Evolutionary conservation across 768 basidiomycete genomes (phyloP).

Genomic region (Tubosaeta brunneosetosa): DNA sequence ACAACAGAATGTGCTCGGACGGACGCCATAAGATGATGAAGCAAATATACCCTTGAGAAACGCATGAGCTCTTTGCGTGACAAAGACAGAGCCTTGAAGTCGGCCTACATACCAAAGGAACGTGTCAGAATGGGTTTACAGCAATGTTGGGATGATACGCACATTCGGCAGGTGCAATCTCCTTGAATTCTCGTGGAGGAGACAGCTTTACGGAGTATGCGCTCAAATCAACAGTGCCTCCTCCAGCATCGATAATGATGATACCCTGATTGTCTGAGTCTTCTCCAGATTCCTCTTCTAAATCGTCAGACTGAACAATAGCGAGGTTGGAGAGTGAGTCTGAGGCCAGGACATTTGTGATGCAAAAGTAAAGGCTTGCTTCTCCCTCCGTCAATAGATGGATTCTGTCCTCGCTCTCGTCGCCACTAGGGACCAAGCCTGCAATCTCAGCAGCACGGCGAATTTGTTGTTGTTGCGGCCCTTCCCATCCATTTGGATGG

Average conservation of each 20-base stretch:
- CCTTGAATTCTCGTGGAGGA: slow-evolving; percentile 25
- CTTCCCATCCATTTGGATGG: too few species aligned
- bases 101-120: slow-evolving; percentile 23
- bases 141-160: neutral
- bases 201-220: slow-evolving; percentile 28
- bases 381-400: too few species aligned
- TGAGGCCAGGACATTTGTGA: neutral
- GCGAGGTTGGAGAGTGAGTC: neutral
- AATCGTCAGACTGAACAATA: neutral
- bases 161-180: slow-evolving; percentile 33
- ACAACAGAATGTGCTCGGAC: neutral
- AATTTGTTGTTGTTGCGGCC: too few species aligned
- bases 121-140: neutral
- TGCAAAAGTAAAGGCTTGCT: slow-evolving; percentile 26
- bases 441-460: too few species aligned
- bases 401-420: too few species aligned
- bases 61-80: slow-evolving; percentile 27
- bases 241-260: slow-evolving; percentile 45
- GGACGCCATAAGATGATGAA: neutral
- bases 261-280: slow-evolving; percentile 31
- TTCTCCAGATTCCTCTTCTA: neutral
- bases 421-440: too few species aligned
- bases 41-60: slow-evolving; percentile 25
- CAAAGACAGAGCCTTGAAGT: slow-evolving; percentile 36
- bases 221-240: slow-evolving; percentile 10